Percentiles rank a stretch among this genome's conserved stretches.
Conservation (phyloP, 2,329 filamentous ascomycete species). For the Teratosphaeriaceae sp. region DNA sequence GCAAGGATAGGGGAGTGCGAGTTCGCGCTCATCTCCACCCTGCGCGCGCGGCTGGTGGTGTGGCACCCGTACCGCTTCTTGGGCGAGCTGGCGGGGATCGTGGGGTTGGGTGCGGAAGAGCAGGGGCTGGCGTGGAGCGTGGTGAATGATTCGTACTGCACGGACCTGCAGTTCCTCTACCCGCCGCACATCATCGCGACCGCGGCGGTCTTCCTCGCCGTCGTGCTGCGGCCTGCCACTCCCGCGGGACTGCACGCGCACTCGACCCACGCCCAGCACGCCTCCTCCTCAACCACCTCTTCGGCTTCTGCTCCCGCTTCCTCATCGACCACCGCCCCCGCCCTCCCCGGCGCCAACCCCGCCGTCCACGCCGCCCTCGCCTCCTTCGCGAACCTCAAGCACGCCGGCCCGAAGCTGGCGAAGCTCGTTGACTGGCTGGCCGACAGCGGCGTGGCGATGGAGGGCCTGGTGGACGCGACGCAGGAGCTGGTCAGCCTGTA, state of each 20-base stretch:
- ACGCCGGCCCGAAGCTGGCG: constrained; percentile 31
- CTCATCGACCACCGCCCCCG: too few relatives aligned
- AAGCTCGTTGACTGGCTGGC: constrained; percentile 72
- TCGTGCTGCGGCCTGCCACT: constrained; percentile 67
- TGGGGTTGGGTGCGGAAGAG: constrained; percentile 72
- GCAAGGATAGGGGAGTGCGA: constrained; percentile 89
- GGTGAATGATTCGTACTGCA: constrained; percentile 89
- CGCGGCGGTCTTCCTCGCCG: constrained; percentile 73
- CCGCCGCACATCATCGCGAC: constrained; percentile 85
- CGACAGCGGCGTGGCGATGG: constrained; percentile 78
- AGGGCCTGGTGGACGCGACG: constrained; percentile 78
- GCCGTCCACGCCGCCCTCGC: constrained; percentile 31
- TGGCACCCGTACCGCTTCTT: constrained; percentile 87
- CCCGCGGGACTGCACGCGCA: constrained; percentile 41
- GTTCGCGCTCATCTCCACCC: constrained; percentile 84
- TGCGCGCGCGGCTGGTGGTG: constrained; percentile 82
- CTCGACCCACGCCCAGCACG: too few relatives aligned
- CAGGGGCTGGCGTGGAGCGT: constrained; percentile 69
- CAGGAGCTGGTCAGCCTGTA: constrained; percentile 91
- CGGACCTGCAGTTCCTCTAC: constrained; percentile 79
- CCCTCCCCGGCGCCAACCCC: too few relatives aligned
- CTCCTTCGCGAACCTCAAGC: constrained; percentile 27
- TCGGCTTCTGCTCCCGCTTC: constrained; percentile 16
- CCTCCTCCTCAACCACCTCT: too few relatives aligned
- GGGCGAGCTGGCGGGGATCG: constrained; percentile 60